Evolutionary conservation across 768 basidiomycete genomes (phyloP).

Genomic region (Mycena alexandri): DNA sequence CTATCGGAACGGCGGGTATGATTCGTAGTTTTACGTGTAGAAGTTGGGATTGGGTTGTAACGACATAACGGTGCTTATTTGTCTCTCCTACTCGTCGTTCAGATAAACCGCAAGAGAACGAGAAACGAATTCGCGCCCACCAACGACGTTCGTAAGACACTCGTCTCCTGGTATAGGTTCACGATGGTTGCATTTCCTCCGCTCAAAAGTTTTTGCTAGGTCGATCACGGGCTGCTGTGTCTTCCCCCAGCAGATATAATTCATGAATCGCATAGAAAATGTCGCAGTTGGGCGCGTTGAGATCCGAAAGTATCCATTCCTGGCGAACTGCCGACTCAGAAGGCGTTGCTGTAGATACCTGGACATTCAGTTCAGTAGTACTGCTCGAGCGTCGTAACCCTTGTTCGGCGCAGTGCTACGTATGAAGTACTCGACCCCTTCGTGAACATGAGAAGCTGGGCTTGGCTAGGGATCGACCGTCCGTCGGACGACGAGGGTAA

Average conservation of each 20-base stretch:
- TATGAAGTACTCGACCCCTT: too few relatives aligned
- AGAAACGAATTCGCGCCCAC: conserved; percentile 57
- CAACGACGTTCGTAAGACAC: conserved; percentile 85
- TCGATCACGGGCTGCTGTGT: conserved; percentile 82
- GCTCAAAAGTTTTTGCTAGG: conserved; percentile 93
- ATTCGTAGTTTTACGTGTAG: conserved; percentile 77
- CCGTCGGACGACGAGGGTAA: too few relatives aligned
- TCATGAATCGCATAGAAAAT: too few relatives aligned
- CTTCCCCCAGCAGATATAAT: conserved; percentile 87
- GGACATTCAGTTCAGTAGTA: too few relatives aligned
- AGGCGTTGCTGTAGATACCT: too few relatives aligned
- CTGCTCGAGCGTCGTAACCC: too few relatives aligned
- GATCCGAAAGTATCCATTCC: too few relatives aligned
- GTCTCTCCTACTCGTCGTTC: conserved; percentile 65
- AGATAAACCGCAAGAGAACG: background rate
- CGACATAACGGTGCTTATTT: conserved; percentile 94
- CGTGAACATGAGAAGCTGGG: too few relatives aligned
- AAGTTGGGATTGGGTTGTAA: conserved; percentile 85
- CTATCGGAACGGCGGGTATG: conserved; percentile 88
- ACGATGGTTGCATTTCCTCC: conserved; percentile 94
- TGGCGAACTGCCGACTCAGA: too few relatives aligned
- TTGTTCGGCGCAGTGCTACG: too few relatives aligned
- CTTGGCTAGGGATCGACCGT: too few relatives aligned
- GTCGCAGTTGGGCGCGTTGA: too few relatives aligned
- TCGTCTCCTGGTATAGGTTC: conserved; percentile 89